phyloP scores from a whole-genome alignment of 169 alveolate genomes.

The Eimeria falciformis region DNA sequence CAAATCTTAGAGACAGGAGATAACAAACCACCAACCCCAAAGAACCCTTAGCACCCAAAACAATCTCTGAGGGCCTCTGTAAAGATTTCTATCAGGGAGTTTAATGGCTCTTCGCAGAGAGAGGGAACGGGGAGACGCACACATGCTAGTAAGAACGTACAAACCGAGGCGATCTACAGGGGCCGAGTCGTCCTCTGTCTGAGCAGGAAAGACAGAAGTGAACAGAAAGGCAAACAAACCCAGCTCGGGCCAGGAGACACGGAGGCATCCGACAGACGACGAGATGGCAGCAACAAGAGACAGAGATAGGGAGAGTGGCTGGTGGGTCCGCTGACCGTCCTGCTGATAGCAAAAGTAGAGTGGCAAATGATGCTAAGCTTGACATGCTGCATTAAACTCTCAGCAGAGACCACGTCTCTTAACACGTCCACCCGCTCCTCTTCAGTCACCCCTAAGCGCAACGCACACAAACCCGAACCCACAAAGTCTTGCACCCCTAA shows the following conservation, averaged over 20 bases:
- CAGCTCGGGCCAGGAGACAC: background rate
- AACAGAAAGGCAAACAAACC: background rate
- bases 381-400: background rate
- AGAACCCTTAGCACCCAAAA: background rate
- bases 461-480: slow-evolving; percentile 30
- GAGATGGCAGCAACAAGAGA: background rate
- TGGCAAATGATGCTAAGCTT: background rate
- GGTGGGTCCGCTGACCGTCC: background rate
- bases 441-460: background rate
- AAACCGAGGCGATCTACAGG: slow-evolving; percentile 27
- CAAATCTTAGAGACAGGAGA: background rate
- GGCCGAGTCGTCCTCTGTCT: background rate
- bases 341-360: background rate
- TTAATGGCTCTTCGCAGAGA: background rate
- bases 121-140: background rate
- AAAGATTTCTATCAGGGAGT: background rate
- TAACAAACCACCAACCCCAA: background rate
- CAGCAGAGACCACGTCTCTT: slow-evolving; percentile 46
- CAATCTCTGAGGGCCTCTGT: background rate
- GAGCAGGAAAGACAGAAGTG: background rate
- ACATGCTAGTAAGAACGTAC: slow-evolving; percentile 9
- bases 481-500: background rate
- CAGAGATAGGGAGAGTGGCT: background rate
- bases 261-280: background rate
- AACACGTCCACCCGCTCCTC: slow-evolving; percentile 38